Base-by-base conservation (phyloP, 106 monocot genomes). In the Platanthera guangdongensis region DNA sequence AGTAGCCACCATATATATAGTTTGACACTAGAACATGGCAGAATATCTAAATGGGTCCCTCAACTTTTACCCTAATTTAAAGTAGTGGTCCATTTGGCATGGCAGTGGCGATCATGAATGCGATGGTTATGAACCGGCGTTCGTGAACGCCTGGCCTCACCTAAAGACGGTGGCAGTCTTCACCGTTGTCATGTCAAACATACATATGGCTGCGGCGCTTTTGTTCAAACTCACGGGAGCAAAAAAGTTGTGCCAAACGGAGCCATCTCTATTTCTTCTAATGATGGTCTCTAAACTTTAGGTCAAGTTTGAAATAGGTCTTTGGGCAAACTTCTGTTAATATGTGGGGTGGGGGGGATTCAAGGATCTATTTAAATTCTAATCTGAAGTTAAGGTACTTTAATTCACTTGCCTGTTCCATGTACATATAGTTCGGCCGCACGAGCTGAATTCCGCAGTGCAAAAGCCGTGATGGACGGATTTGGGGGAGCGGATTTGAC, bases 401-500 rank as follows among this genome's bases (percentile, higher is more conserved):
- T 62, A 22, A 67, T 46, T 45, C 16, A 57, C 52, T 9, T 57
- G 47, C 32, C 28, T 25, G 12, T 0, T 76, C 71, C 45, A 28
- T 32, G 15, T 48, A n/a, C 14, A 46, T 76, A 67, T 77, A 97
- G 96, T 51, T 76, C 89, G 21, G 94, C 96, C 22, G 87, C 93
- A 5, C 87, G 96, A 73, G 93, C 93, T 8, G 96, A 97, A 50
- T 97, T 97, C 70, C 82, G 21, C 8, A 86, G 82, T 0, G 96
- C 96, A 51, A 97, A 89, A 46, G 89, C 90, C n/a, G 91, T 97
- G 50, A 83, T 91, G 91, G 96, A 94, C 78, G 93, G 91, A 59
- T 97, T 97, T 76, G 96, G 96, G 25, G 93, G 96, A 30, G 89
- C 96, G 21, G 96, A 97, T 84, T 74, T 97, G 15, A 93, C 96